Percentiles rank a stretch among this genome's conserved stretches.
These are phyloP conservation scores for Fusarium luffae DNA, from an alignment of 2,329 filamentous ascomycete species.

Conservation along the genomic window DNA sequence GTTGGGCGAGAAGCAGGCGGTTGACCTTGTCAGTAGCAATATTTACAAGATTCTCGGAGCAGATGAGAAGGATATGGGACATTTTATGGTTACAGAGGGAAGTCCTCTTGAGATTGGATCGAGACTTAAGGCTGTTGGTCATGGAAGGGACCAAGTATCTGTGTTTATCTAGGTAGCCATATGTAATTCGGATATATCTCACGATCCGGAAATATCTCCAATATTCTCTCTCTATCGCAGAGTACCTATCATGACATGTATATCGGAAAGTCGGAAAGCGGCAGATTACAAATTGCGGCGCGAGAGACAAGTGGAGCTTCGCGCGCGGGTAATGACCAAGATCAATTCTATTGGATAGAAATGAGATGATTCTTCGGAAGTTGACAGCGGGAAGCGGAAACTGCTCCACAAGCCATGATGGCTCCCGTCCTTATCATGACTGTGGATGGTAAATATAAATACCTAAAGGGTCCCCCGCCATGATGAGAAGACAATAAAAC, in stretches of 20 bases:
- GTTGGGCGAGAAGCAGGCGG: conserved; percentile 64
- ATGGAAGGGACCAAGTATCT: conserved; percentile 37
- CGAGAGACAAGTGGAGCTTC: conserved; percentile 26
- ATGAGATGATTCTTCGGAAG: conserved; percentile 16
- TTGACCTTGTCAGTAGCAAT: conserved; percentile 67
- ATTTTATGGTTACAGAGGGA: conserved; percentile 73
- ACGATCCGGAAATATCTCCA: background rate
- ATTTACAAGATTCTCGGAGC: conserved; percentile 68
- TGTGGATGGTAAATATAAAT: conserved; percentile 31
- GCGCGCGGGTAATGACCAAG: conserved; percentile 49
- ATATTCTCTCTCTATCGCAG: background rate
- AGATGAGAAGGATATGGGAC: conserved; percentile 48
- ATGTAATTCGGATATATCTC: background rate
- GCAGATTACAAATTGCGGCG: conserved; percentile 33
- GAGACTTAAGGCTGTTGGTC: conserved; percentile 30
- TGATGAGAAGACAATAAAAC: background rate
- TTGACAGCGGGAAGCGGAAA: conserved; percentile 24
- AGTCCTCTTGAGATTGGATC: conserved; percentile 69
- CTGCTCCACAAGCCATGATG: conserved; percentile 39
- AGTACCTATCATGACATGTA: background rate
- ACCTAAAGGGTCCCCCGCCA: conserved; percentile 17
- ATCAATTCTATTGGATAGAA: conserved; percentile 2
- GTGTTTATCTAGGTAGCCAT: conserved; percentile 3
- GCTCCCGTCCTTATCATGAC: conserved; percentile 5
- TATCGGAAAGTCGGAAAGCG: conserved; percentile 11